A percentile compares a stretch with the other conserved stretches of the same genome.
These are phyloP conservation scores for Penicillium olsonii DNA, from an alignment of 2,329 filamentous ascomycete genomes.

Conservation along the genomic window DNA sequence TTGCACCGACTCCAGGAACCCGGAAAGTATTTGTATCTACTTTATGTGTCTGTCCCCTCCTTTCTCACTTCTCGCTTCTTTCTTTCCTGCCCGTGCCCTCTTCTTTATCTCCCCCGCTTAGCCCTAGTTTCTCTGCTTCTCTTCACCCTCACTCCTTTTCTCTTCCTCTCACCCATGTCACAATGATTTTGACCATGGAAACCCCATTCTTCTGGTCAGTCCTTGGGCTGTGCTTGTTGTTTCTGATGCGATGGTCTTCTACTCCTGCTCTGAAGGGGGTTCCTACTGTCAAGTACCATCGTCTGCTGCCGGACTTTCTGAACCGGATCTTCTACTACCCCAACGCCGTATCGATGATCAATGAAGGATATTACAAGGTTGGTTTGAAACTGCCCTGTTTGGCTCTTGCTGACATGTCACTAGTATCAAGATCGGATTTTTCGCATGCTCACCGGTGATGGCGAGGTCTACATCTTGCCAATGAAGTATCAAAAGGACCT, in stretches of 20 bases:
- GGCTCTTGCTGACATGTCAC: background rate
- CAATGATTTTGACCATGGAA: slow-evolving; percentile 2
- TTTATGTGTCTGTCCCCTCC: background rate
- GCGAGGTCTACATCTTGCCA: slow-evolving; percentile 31
- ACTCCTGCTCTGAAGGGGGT: slow-evolving; percentile 17
- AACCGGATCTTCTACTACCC: slow-evolving; percentile 30
- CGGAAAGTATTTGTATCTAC: background rate
- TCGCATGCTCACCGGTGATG: slow-evolving; percentile 31
- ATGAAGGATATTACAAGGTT: slow-evolving; percentile 29
- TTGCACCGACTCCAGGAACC: background rate
- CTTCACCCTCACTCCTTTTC: background rate
- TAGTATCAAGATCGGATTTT: slow-evolving; percentile 31
- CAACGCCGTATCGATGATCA: slow-evolving; percentile 24
- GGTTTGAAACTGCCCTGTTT: background rate
- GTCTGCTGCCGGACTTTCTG: slow-evolving; percentile 24
- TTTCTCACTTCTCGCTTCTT: background rate
- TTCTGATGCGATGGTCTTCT: slow-evolving; percentile 9
- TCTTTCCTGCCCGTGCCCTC: background rate
- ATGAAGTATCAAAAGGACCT: slow-evolving; percentile 29
- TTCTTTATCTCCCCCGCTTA: background rate
- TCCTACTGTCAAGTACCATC: slow-evolving; percentile 24
- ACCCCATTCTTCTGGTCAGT: slow-evolving; percentile 8
- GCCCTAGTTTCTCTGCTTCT: background rate
- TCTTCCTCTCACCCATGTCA: background rate
- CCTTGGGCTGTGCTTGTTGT: slow-evolving; percentile 10